These are phyloP conservation scores for Collybia sp. DNA, from an alignment of 768 basidiomycete species.

Conservation along the genomic window DNA sequence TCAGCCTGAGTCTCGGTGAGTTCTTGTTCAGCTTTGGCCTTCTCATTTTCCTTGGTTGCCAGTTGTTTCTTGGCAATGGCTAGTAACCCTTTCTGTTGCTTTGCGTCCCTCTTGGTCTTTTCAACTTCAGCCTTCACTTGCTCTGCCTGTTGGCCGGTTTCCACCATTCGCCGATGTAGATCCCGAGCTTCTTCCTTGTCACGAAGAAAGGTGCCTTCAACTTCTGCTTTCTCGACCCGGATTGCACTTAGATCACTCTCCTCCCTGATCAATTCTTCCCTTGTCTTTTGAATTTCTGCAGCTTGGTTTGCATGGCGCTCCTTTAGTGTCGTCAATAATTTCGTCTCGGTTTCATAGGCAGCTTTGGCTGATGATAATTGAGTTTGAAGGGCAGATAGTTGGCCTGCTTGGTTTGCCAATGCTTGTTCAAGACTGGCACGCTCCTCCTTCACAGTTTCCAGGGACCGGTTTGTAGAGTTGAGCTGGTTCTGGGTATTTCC, in stretches of 20 bases:
- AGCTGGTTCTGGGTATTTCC: constrained; percentile 87
- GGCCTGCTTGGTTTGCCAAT: constrained; percentile 62
- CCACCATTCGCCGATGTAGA: constrained; percentile 79
- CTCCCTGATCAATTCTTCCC: constrained; percentile 78
- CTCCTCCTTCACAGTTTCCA: constrained; percentile 63
- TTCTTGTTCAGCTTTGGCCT: constrained; percentile 66
- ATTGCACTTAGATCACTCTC: constrained; percentile 92
- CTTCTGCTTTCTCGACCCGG: constrained; percentile 85
- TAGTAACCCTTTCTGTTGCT: constrained; percentile 93
- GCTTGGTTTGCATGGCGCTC: constrained; percentile 66
- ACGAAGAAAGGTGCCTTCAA: constrained; percentile 79
- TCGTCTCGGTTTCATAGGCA: constrained; percentile 82
- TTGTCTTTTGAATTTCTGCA: constrained; percentile 64
- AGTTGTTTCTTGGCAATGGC: constrained; percentile 96
- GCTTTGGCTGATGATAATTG: constrained; percentile 82
- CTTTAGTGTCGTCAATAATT: constrained; percentile 58
- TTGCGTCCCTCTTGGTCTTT: constrained; percentile 87
- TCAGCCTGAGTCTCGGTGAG: constrained; percentile 61
- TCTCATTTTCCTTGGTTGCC: constrained; percentile 74
- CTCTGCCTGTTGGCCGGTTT: constrained; percentile 70
- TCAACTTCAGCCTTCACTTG: constrained; percentile 72
- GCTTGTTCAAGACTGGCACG: constrained; percentile 61
- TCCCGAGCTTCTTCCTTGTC: constrained; percentile 95
- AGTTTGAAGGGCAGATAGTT: constrained; percentile 76
- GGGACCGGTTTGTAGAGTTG: constrained; percentile 68